phyloP scores from a whole-genome alignment of 352 stramenopile species.

The Globisporangium cederbergense region DNA sequence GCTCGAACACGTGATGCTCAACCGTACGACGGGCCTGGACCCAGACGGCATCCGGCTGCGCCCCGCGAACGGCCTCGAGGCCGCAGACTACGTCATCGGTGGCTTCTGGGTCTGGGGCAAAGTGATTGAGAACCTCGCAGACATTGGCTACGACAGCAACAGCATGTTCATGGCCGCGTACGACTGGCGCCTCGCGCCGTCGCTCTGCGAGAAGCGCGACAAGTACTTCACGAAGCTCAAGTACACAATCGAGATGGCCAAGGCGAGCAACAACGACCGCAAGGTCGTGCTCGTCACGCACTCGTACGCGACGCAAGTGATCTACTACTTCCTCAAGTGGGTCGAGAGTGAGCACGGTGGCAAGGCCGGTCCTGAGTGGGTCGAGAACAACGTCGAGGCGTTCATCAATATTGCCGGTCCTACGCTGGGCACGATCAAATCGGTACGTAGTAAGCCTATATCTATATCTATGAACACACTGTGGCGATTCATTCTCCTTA shows the following conservation, averaged over 20 bases:
- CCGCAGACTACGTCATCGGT: constrained; percentile 92
- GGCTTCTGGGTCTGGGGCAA: constrained; percentile 95
- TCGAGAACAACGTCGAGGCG: constrained; percentile 88
- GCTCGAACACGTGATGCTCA: constrained; percentile 90
- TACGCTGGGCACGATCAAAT: constrained; percentile 91
- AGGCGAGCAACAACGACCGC: constrained; percentile 49
- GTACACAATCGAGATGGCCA: constrained; percentile 89
- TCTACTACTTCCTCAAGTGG: constrained; percentile 96
- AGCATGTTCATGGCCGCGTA: constrained; percentile 88
- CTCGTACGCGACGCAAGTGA: constrained; percentile 90
- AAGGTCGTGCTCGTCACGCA: constrained; percentile 93
- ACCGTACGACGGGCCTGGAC: constrained; percentile 88
- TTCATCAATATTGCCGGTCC: constrained; percentile 95
- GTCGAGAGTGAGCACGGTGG: constrained; percentile 85
- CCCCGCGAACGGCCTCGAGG: constrained; percentile 85
- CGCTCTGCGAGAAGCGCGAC: constrained; percentile 75
- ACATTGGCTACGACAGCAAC: constrained; percentile 92
- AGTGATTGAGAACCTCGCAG: constrained; percentile 86
- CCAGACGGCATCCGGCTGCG: constrained; percentile 77
- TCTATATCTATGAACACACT: neutral
- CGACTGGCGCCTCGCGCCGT: constrained; percentile 81
- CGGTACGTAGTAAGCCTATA: constrained; percentile 13
- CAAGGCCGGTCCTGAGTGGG: constrained; percentile 88
- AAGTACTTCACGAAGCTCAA: constrained; percentile 93
- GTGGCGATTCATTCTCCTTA: neutral